These are phyloP conservation scores for Fusarium acutatum DNA, from an alignment of 2,329 filamentous ascomycete species.

Conservation along the genomic window DNA sequence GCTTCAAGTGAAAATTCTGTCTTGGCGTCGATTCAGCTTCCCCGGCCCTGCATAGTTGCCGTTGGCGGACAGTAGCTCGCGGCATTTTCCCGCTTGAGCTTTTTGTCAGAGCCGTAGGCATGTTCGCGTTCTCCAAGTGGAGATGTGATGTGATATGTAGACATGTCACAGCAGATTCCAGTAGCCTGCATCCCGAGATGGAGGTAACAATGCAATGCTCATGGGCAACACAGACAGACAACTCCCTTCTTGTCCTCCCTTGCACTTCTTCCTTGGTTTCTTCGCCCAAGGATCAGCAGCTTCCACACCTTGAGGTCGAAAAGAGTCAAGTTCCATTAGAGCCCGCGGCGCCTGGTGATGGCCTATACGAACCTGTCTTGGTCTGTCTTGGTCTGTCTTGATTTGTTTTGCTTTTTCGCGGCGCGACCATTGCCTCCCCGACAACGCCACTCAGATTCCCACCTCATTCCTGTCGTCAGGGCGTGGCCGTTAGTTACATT, in stretches of 20 bases:
- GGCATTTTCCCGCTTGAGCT: conserved; percentile 26
- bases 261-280: conserved; percentile 19
- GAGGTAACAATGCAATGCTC: conserved; percentile 6
- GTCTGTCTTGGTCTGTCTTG: background rate
- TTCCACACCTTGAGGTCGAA: conserved; percentile 32
- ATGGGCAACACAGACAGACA: conserved; percentile 3
- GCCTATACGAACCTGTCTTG: conserved; percentile 14
- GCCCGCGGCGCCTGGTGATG: conserved; percentile 30
- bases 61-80: conserved; percentile 21
- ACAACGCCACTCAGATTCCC: conserved; percentile 36
- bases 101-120: conserved; percentile 14
- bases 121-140: conserved; percentile 7
- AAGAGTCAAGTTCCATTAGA: conserved; percentile 26
- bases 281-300: conserved; percentile 21
- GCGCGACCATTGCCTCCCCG: conserved; percentile 38
- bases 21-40: conserved; percentile 15
- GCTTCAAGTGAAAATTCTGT: background rate
- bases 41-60: background rate
- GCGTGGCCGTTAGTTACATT: conserved; percentile 38
- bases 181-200: conserved; percentile 19
- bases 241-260: conserved; percentile 22
- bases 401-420: conserved; percentile 39
- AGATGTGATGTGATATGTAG: background rate
- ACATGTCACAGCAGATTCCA: conserved; percentile 22
- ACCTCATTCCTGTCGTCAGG: conserved; percentile 38